Conservation (phyloP, 1,284 basidiomycete species). For the Volvariella surrecta region DNA sequence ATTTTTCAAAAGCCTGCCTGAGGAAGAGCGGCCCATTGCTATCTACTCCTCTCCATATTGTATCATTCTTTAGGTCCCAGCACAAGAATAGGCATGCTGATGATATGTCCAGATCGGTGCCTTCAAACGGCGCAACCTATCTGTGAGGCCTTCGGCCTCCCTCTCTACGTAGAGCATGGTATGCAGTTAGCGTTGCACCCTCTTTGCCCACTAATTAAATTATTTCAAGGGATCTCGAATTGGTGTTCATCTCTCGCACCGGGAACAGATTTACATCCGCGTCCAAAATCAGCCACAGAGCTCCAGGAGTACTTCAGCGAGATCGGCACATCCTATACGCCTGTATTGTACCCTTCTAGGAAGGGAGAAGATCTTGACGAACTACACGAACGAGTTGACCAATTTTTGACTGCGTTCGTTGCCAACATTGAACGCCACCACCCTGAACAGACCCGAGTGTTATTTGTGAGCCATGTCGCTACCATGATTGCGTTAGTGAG, state of each 20-base stretch:
- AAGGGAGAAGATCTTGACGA: constrained; percentile 62
- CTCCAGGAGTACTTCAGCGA: constrained; percentile 46
- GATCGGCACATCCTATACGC: constrained; percentile 54
- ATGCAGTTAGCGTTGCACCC: constrained; percentile 11
- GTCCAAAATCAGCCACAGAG: constrained; percentile 43
- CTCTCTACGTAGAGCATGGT: constrained; percentile 75
- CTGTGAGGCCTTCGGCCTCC: constrained; percentile 51
- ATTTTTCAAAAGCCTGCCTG: constrained; percentile 58
- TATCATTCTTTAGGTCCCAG: constrained; percentile 23
- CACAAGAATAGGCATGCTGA: background rate
- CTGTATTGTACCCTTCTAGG: constrained; percentile 63
- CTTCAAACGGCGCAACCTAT: constrained; percentile 69
- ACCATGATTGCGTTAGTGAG: constrained; percentile 65
- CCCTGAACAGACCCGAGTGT: constrained; percentile 36
- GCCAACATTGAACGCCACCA: constrained; percentile 35
- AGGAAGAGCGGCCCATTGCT: constrained; percentile 61
- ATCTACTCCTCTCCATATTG: constrained; percentile 79
- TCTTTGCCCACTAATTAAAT: constrained; percentile 1
- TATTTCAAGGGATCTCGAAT: constrained; percentile 59
- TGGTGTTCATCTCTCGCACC: constrained; percentile 75
- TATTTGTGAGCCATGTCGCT: constrained; percentile 77
- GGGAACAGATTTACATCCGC: constrained; percentile 66
- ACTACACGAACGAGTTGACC: constrained; percentile 53
- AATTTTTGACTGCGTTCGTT: constrained; percentile 44
- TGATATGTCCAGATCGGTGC: constrained; percentile 61